phyloP scores from a whole-genome alignment of 441 rosid species.

The Macaranga tanarius region DNA sequence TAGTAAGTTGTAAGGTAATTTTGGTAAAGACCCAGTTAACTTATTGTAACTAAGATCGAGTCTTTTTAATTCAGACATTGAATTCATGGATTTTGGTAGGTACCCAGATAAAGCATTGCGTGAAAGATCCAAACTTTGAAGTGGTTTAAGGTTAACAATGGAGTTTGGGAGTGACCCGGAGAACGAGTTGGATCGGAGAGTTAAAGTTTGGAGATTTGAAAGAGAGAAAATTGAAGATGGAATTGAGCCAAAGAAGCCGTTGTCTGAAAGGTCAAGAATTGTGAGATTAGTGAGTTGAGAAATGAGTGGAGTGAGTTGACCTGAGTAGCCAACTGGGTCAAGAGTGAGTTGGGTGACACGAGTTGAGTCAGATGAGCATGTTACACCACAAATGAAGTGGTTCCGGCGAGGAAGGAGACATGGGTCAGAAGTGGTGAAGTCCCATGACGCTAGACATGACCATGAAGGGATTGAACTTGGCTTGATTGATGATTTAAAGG shows the following conservation, averaged over 20 bases:
- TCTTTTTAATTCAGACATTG: constrained; percentile 44
- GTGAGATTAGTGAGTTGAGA: constrained; percentile 56
- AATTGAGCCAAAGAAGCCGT: constrained; percentile 58
- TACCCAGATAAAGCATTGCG: constrained; percentile 58
- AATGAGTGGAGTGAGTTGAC: constrained; percentile 60
- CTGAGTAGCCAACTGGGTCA: constrained; percentile 82
- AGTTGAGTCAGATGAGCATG: constrained; percentile 65
- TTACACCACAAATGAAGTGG: constrained; percentile 71
- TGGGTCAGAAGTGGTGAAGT: constrained; percentile 73
- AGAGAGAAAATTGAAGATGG: constrained; percentile 64
- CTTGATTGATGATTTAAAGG: constrained; percentile 61
- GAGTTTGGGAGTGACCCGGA: constrained; percentile 61
- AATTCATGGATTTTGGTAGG: constrained; percentile 45
- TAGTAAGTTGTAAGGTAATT: constrained; percentile 49
- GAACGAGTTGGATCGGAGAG: constrained; percentile 67
- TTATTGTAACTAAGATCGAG: constrained; percentile 78
- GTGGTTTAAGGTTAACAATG: constrained; percentile 39
- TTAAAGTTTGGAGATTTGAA: constrained; percentile 41
- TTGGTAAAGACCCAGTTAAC: constrained; percentile 60
- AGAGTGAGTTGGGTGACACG: constrained; percentile 70
- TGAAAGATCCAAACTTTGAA: constrained; percentile 57
- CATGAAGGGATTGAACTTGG: constrained; percentile 57
- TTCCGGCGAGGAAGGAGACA: constrained; percentile 74
- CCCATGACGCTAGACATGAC: constrained; percentile 87
- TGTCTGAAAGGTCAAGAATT: constrained; percentile 67